Conservation (phyloP, 768 basidiomycete genomes). For the Russula compacta region DNA sequence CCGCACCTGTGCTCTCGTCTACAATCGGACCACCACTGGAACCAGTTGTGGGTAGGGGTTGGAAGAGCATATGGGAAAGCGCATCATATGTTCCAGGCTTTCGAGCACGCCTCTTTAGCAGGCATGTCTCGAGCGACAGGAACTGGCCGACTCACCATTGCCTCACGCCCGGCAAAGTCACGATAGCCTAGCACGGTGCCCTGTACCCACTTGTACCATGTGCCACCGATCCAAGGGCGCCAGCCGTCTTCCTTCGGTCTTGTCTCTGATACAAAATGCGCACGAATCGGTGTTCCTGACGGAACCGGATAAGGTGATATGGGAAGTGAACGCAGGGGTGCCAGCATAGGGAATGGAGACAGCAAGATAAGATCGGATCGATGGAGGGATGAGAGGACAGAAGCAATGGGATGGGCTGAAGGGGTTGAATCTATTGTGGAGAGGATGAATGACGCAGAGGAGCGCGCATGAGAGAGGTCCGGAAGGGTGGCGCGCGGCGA, state of each 20-base stretch:
- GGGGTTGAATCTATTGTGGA: slow-evolving; percentile 25
- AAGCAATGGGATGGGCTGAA: slow-evolving; percentile 30
- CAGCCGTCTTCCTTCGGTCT: slow-evolving; percentile 32
- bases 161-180: slow-evolving; percentile 49
- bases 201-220: slow-evolving; percentile 44
- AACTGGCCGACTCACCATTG: slow-evolving; percentile 33
- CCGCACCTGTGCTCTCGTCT: slow-evolving; percentile 49
- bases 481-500: slow-evolving; percentile 3
- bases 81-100: slow-evolving; percentile 64
- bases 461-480: slow-evolving; percentile 12
- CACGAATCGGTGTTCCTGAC: slow-evolving; percentile 36
- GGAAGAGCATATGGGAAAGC: slow-evolving; percentile 47
- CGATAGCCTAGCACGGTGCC: slow-evolving; percentile 49
- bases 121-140: not conserved
- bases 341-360: slow-evolving; percentile 14
- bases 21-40: slow-evolving; percentile 66
- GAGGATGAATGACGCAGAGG: slow-evolving; percentile 37
- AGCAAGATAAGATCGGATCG: slow-evolving; percentile 49
- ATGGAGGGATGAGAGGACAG: slow-evolving; percentile 48
- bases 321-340: slow-evolving; percentile 39
- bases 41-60: slow-evolving; percentile 47
- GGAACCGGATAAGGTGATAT: slow-evolving; percentile 55
- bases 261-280: slow-evolving; percentile 44
- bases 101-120: not conserved
- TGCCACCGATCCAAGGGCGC: slow-evolving; percentile 44